Conservation (phyloP, 2,329 filamentous ascomycete genomes). For the Xylariaceae sp. region DNA sequence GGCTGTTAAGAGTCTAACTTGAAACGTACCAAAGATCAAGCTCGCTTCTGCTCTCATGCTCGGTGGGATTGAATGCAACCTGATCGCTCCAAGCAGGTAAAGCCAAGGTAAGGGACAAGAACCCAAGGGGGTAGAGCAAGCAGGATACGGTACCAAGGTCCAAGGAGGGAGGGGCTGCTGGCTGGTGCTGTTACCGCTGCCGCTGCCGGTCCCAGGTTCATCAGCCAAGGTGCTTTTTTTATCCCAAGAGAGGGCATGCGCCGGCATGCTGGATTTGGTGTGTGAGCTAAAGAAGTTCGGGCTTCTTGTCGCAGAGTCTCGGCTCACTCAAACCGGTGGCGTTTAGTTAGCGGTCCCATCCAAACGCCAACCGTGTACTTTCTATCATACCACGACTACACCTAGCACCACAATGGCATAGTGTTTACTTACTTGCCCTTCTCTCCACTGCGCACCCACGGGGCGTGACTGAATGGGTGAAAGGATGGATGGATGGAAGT, state of each 20-base stretch:
- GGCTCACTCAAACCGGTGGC: slow-evolving; percentile 17
- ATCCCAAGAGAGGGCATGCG: neutral
- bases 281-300: slow-evolving; percentile 1
- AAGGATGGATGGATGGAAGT: neutral
- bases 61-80: slow-evolving; percentile 21
- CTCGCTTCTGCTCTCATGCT: slow-evolving; percentile 16
- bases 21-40: slow-evolving; percentile 27
- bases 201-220: neutral
- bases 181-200: no score
- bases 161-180: no score
- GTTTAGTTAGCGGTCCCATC: neutral
- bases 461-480: no score
- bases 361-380: neutral
- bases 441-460: no score
- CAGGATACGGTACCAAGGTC: no score
- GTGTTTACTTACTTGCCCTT: no score
- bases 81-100: slow-evolving; percentile 13
- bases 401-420: no score
- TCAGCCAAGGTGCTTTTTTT: neutral
- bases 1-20: slow-evolving; percentile 21
- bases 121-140: neutral
- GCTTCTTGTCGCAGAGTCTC: neutral
- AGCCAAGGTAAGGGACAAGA: neutral
- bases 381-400: slow-evolving; percentile 8
- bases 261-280: neutral